Conservation (phyloP, 306 rosid genomes). For the Glycine latifolia region DNA sequence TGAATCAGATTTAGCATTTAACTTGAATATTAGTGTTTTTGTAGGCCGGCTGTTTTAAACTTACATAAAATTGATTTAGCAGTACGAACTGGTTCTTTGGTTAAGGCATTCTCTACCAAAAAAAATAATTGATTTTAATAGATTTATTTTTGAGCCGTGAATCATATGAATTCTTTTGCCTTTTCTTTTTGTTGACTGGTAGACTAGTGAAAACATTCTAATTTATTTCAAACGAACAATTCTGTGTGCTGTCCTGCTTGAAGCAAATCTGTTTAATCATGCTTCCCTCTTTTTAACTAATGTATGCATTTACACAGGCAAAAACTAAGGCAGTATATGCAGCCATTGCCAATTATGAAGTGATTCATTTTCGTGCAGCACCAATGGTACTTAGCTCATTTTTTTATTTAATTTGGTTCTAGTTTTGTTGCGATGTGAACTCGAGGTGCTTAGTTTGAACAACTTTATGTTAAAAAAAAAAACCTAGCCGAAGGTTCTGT, state of each 20-base stretch:
- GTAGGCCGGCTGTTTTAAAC: background rate
- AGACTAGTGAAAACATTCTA: background rate
- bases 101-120: too few relatives aligned
- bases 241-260: background rate
- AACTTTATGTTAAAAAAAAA: too few relatives aligned
- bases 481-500: too few relatives aligned
- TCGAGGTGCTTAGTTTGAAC: too few relatives aligned
- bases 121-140: too few relatives aligned
- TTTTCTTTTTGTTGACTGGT: background rate
- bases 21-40: background rate
- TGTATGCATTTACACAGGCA: background rate
- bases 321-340: background rate
- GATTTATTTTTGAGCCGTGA: background rate
- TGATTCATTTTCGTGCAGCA: too few relatives aligned
- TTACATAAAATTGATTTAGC: background rate
- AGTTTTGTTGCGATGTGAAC: too few relatives aligned
- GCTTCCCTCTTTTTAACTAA: background rate
- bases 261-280: background rate
- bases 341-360: background rate
- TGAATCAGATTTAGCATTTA: background rate
- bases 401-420: too few relatives aligned
- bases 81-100: too few relatives aligned
- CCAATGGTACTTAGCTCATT: too few relatives aligned
- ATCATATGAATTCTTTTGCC: background rate
- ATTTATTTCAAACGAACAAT: background rate